Evolutionary conservation across 345 rosid species (phyloP).

Genomic region (Psidium guajava): DNA sequence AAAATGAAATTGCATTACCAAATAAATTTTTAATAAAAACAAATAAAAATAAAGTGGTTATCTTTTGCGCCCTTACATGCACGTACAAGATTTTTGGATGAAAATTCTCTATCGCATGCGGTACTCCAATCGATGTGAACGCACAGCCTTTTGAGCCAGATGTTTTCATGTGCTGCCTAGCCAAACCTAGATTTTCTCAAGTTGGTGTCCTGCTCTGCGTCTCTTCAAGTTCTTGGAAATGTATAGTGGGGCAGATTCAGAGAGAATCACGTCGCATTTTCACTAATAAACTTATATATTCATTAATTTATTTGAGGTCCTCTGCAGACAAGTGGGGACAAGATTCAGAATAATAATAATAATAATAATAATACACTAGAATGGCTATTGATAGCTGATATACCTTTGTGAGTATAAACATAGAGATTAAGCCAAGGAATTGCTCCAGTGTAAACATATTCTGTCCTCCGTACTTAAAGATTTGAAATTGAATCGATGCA

Average conservation of each 20-base stretch:
- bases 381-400: background rate
- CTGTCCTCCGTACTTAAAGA: background rate
- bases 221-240: background rate
- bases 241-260: background rate
- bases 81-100: background rate
- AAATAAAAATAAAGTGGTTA: too few species aligned
- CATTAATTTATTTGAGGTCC: background rate
- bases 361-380: background rate
- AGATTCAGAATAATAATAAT: background rate
- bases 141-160: background rate
- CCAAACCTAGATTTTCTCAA: background rate
- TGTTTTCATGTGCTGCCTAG: background rate
- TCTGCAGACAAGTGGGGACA: background rate
- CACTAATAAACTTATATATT: background rate
- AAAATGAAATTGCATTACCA: too few species aligned
- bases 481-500: background rate
- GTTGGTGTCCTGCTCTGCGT: background rate
- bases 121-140: background rate
- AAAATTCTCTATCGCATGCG: background rate
- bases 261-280: background rate
- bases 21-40: too few species aligned
- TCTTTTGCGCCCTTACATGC: background rate
- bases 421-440: background rate
- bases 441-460: background rate
- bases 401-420: background rate